phyloP scores from a whole-genome alignment of 2,329 filamentous ascomycete genomes.

The Trichoderma semiorbis region DNA sequence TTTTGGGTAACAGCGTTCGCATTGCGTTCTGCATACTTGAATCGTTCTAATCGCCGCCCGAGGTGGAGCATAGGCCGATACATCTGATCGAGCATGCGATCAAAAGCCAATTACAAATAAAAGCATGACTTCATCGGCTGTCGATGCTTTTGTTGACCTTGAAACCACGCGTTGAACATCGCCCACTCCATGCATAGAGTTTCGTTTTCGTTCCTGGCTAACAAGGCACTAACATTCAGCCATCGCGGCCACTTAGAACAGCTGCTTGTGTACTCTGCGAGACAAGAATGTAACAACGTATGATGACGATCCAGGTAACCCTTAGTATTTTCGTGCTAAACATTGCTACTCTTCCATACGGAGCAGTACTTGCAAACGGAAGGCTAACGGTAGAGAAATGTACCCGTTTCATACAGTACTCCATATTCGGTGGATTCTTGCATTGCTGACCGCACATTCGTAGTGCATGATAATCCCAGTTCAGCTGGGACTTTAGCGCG shows the following conservation, averaged over 20 bases:
- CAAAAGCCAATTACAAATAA: not conserved
- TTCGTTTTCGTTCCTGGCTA: slow-evolving; percentile 14
- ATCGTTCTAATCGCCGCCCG: not conserved
- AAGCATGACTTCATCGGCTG: not conserved
- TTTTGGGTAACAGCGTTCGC: slow-evolving; percentile 7
- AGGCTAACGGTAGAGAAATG: not conserved
- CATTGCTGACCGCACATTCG: slow-evolving; percentile 19
- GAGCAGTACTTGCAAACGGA: not conserved
- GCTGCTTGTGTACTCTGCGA: not conserved
- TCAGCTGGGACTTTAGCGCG: slow-evolving; percentile 17
- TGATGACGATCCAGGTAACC: not conserved
- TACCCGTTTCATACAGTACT: not conserved
- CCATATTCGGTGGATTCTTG: slow-evolving; percentile 3
- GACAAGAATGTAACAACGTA: not conserved
- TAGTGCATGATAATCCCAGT: slow-evolving; percentile 12
- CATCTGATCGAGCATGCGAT: not conserved
- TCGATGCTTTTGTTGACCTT: not conserved
- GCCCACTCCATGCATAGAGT: not conserved
- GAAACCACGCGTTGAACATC: not conserved
- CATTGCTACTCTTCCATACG: not conserved
- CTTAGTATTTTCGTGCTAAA: not conserved
- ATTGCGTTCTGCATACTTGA: not conserved
- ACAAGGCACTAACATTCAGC: slow-evolving; percentile 9
- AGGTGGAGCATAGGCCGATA: slow-evolving; percentile 3
- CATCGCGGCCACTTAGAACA: not conserved